Conservation (phyloP, 768 basidiomycete genomes). For the Tylopilus felleus region DNA sequence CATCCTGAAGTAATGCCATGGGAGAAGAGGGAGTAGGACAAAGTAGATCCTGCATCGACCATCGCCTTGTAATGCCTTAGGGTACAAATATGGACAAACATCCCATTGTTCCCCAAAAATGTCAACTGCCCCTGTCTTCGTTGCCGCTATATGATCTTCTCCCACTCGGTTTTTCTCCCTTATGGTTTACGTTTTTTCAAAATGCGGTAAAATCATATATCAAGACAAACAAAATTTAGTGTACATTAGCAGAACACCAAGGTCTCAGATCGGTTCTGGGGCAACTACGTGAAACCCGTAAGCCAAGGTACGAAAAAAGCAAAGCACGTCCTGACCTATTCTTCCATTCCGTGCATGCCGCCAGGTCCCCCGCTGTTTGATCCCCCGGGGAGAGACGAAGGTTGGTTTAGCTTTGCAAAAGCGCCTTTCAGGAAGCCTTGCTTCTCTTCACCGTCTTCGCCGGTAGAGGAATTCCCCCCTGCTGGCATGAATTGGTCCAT, state of each 20-base stretch:
- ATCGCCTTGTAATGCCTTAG: too few relatives aligned
- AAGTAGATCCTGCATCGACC: background rate
- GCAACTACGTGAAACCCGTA: conserved; percentile 6
- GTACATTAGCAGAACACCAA: too few relatives aligned
- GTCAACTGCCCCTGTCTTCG: too few relatives aligned
- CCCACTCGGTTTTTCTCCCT: too few relatives aligned
- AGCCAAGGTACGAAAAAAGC: background rate
- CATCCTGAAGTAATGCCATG: background rate
- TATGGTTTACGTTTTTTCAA: too few relatives aligned
- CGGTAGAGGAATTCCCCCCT: conserved; percentile 68
- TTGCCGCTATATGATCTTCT: too few relatives aligned
- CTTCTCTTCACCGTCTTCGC: conserved; percentile 57
- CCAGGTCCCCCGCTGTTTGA: conserved; percentile 65
- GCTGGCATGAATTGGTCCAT: conserved; percentile 88
- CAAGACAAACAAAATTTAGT: too few relatives aligned
- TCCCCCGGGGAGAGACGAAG: conserved; percentile 46
- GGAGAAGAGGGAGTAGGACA: background rate
- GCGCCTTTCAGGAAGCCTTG: conserved; percentile 84
- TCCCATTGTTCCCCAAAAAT: too few relatives aligned
- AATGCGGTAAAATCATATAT: too few relatives aligned
- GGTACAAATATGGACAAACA: too few relatives aligned
- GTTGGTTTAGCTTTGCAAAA: conserved; percentile 73
- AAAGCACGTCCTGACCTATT: conserved; percentile 40
- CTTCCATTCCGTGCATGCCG: conserved; percentile 46
- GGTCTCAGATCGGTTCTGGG: conserved; percentile 14